A percentile compares a stretch with the other conserved stretches of the same genome.
These are phyloP conservation scores for Grosmannia serpens DNA, from an alignment of 2,329 filamentous ascomycete species.

Conservation along the genomic window DNA sequence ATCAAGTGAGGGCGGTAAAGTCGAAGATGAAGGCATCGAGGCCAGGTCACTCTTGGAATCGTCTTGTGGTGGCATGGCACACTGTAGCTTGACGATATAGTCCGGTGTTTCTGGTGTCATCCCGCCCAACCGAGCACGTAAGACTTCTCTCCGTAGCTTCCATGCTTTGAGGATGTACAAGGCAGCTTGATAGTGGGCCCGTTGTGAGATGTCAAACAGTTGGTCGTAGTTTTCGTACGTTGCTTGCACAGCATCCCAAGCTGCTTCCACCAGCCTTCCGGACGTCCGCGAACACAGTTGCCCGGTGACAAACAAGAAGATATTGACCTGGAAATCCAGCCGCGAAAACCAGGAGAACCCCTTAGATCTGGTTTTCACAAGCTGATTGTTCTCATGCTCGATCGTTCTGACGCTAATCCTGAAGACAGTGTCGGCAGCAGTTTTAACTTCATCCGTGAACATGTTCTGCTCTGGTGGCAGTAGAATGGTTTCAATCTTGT, in stretches of 20 bases:
- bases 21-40: not conserved
- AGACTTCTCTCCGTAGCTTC: constrained; percentile 34
- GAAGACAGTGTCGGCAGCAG: constrained; percentile 42
- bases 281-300: constrained; percentile 38
- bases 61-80: constrained; percentile 25
- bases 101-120: constrained; percentile 27
- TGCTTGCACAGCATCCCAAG: constrained; percentile 35
- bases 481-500: constrained; percentile 37
- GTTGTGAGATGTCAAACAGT: constrained; percentile 36
- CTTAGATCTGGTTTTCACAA: constrained; percentile 27
- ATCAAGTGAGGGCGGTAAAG: not conserved
- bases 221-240: constrained; percentile 39
- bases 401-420: constrained; percentile 37
- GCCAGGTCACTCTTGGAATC: constrained; percentile 14
- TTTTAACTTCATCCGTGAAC: constrained; percentile 37
- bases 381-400: constrained; percentile 34
- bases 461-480: constrained; percentile 34
- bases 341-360: constrained; percentile 46
- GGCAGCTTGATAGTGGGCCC: constrained; percentile 31
- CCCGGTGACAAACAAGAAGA: constrained; percentile 43
- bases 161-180: constrained; percentile 40
- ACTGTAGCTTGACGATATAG: constrained; percentile 34
- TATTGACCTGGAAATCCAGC: constrained; percentile 42
- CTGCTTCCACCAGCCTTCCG: constrained; percentile 40
- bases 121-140: constrained; percentile 22